phyloP scores from a whole-genome alignment of 805 yeast species.

The Komagataella mondaviorum region DNA sequence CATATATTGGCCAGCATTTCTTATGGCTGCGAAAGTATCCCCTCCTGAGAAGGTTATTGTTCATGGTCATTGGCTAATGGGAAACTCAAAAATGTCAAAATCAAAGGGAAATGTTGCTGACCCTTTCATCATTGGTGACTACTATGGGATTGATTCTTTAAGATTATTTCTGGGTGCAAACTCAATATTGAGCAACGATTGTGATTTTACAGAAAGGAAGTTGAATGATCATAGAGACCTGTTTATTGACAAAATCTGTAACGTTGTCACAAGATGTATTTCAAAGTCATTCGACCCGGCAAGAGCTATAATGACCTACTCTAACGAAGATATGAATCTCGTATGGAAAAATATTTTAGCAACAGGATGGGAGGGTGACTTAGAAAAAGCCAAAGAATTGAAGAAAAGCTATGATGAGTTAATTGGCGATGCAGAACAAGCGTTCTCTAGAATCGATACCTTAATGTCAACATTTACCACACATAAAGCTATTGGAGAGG shows the following conservation, averaged over 20 bases:
- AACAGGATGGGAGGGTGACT: neutral
- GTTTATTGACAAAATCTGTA: constrained; percentile 74
- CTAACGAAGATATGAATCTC: constrained; percentile 12
- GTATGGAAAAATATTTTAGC: constrained; percentile 3
- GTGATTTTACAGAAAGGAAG: constrained; percentile 57
- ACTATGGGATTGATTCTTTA: constrained; percentile 61
- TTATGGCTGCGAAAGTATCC: constrained; percentile 67
- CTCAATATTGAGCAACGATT: constrained; percentile 63
- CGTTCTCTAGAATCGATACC: constrained; percentile 23
- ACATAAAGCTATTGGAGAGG: constrained; percentile 36
- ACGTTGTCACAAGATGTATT: constrained; percentile 61
- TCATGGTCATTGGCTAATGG: constrained; percentile 89
- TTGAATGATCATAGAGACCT: constrained; percentile 42
- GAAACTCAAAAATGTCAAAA: constrained; percentile 89
- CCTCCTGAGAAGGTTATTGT: constrained; percentile 69
- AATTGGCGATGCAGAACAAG: constrained; percentile 3
- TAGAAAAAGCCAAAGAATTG: constrained; percentile 5
- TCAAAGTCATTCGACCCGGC: constrained; percentile 51
- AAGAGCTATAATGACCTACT: constrained; percentile 22
- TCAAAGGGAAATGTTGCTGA: constrained; percentile 90
- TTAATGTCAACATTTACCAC: constrained; percentile 35
- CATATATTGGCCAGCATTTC: constrained; percentile 86
- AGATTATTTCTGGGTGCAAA: constrained; percentile 68
- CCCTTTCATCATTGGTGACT: constrained; percentile 50
- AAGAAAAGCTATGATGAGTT: constrained; percentile 7